Conservation (phyloP, 2,329 filamentous ascomycete species). For the Xylogone sp. region DNA sequence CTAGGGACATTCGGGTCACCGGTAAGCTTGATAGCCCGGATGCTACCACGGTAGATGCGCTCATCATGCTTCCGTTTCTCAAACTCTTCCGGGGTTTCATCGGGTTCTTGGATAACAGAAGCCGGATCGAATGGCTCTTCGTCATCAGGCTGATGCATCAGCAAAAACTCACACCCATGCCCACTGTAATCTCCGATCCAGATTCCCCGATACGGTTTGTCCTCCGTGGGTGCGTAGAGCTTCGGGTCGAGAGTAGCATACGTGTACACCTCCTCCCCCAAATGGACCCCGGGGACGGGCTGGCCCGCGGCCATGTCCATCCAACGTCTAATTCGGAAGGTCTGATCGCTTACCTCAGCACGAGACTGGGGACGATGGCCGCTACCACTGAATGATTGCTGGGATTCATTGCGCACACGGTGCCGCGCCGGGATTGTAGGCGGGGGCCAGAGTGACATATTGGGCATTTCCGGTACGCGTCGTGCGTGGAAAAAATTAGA, state of each 20-base stretch:
- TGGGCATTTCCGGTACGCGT: constrained; percentile 35
- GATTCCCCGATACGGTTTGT: constrained; percentile 84
- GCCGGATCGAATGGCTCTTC: constrained; percentile 35
- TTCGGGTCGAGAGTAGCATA: constrained; percentile 67
- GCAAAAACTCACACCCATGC: constrained; percentile 85
- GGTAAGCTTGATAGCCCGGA: constrained; percentile 87
- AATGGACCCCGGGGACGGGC: constrained; percentile 38
- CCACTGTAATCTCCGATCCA: constrained; percentile 75
- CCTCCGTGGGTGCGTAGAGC: constrained; percentile 74
- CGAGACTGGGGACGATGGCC: constrained; percentile 46
- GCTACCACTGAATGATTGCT: constrained; percentile 35
- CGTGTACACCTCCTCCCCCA: constrained; percentile 56
- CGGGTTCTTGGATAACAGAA: constrained; percentile 33
- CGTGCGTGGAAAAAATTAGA: constrained; percentile 67
- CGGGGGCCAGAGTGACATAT: constrained; percentile 70
- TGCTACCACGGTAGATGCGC: constrained; percentile 56
- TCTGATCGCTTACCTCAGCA: constrained; percentile 60
- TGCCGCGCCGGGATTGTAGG: constrained; percentile 57
- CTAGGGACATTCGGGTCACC: constrained; percentile 88
- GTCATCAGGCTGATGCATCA: constrained; percentile 71
- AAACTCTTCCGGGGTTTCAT: constrained; percentile 45
- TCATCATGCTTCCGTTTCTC: constrained; percentile 40
- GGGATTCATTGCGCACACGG: constrained; percentile 44
- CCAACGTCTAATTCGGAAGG: constrained; percentile 75
- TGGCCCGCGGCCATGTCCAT: constrained; percentile 56